Conservation (phyloP, 495 filamentous ascomycete species). For the Penicillium daleae region DNA sequence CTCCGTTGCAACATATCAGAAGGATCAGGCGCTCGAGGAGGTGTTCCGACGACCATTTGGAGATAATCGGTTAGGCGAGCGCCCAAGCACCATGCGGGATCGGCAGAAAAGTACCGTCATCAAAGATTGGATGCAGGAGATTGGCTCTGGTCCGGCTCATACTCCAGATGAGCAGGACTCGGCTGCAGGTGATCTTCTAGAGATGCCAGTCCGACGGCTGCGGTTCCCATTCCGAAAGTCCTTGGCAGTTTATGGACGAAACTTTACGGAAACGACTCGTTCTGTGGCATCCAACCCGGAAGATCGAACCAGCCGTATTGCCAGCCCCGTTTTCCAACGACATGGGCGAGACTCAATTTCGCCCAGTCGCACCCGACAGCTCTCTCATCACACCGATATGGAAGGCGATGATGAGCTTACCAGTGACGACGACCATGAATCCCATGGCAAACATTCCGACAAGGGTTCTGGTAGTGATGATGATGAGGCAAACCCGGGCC, state of each 20-base stretch:
- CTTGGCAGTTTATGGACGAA: constrained; percentile 38
- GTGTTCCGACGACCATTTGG: constrained; percentile 74
- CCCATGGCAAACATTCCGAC: constrained; percentile 28
- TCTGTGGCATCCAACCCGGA: constrained; percentile 64
- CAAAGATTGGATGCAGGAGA: constrained; percentile 81
- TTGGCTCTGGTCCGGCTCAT: constrained; percentile 64
- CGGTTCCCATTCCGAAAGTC: constrained; percentile 38
- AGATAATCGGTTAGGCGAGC: constrained; percentile 47
- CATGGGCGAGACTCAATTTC: constrained; percentile 29
- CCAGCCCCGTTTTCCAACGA: constrained; percentile 35
- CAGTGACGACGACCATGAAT: constrained; percentile 73
- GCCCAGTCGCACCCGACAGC: constrained; percentile 36
- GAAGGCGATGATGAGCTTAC: constrained; percentile 91
- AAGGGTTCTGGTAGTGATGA: constrained; percentile 43
- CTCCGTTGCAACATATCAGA: constrained; percentile 80
- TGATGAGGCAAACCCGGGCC: constrained; percentile 3
- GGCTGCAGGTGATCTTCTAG: constrained; percentile 58
- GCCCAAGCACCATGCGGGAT: constrained; percentile 57
- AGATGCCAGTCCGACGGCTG: constrained; percentile 43
- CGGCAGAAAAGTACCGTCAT: constrained; percentile 76
- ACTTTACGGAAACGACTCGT: constrained; percentile 55
- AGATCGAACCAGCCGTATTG: constrained; percentile 40
- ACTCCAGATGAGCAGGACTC: constrained; percentile 66
- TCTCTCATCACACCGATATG: constrained; percentile 67
- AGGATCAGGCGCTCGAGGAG: constrained; percentile 89